Base-by-base conservation (phyloP, 352 stramenopile species). In the Globisporangium orthogonon region DNA sequence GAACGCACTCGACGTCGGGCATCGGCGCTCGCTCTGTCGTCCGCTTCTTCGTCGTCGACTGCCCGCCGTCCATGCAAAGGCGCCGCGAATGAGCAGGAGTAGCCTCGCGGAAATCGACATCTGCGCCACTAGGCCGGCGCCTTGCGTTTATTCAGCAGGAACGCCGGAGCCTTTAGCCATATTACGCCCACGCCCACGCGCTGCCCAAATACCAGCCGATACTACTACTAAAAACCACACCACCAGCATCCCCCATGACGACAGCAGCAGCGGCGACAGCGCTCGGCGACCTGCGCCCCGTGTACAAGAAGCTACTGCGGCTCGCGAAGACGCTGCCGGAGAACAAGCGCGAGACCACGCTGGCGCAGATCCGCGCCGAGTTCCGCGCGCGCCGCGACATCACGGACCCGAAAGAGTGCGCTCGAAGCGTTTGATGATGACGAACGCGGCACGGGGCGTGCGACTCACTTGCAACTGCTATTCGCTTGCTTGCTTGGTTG, bases 261-360 rank as follows among this genome's bases (percentile, higher is more conserved):
- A 9, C 33, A 9, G 33, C 11, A 4, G 11, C 37, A 14, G 56
- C 63, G 5, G 45, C 58, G 18, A 58, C n/a, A 13, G 51, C 52
- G 58, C 46, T 56, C 37, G 44, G 67, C 30, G 76, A 86, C 64
- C 50, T 89, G 58, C 76, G 76, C n/a, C 74, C 80, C 46, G 59
- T 92, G 60, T 95, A 93, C 70, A 95, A 93, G 76, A 89, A 88
- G 71, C 69, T 95, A 54, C 66, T 95, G 66, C 69, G 74, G 41
- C 61, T 93, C 39, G 85, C 85, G 48, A 80, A 91, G 70, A 83
- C 69, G 55, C 71, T 93, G 41, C 83, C 85, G 31, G 78, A 78
- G 44, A 55, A 61, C 58, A 91, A 93, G 68, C 79, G 80, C 30
- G 69, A 82, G 49, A 30, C 62, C 33, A 87, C 79, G 28, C 28